Evolutionary conservation across 2,329 filamentous ascomycete species (phyloP).

Genomic region (Colletotrichum incanum): DNA sequence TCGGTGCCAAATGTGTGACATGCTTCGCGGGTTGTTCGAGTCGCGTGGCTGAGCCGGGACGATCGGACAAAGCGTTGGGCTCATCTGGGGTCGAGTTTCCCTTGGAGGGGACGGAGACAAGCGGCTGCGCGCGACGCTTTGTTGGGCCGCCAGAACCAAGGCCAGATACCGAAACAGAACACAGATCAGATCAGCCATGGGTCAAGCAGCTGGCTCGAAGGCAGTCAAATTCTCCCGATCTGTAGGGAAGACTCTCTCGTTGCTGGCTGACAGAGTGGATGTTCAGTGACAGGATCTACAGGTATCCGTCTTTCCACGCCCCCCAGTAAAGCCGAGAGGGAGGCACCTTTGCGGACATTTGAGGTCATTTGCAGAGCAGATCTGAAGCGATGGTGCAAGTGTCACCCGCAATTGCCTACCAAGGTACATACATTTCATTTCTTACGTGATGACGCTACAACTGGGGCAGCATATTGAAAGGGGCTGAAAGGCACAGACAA

Average conservation of each 20-base stretch:
- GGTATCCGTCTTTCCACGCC: background rate
- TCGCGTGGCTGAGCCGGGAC: slow-evolving; percentile 20
- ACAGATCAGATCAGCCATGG: background rate
- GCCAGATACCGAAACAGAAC: slow-evolving; percentile 34
- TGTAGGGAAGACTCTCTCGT: slow-evolving; percentile 19
- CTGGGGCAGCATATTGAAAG: background rate
- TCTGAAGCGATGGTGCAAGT: slow-evolving; percentile 1
- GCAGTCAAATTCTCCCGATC: background rate
- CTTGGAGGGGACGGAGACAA: background rate
- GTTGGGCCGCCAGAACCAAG: slow-evolving; percentile 14
- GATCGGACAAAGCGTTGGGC: slow-evolving; percentile 34
- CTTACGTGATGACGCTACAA: slow-evolving; percentile 3
- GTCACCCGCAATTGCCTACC: background rate
- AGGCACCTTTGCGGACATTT: background rate
- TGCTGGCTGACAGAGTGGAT: slow-evolving; percentile 2
- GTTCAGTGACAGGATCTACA: slow-evolving; percentile 1
- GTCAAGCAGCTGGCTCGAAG: slow-evolving; percentile 1
- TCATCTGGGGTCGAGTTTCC: slow-evolving; percentile 13
- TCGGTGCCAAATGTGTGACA: slow-evolving; percentile 18
- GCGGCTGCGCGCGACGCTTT: slow-evolving; percentile 23
- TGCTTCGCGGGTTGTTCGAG: slow-evolving; percentile 9
- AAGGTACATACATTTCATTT: background rate
- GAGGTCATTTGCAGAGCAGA: background rate
- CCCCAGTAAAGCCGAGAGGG: background rate
- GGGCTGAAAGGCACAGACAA: slow-evolving; percentile 8